Evolutionary conservation across 2,329 filamentous ascomycete genomes (phyloP).

Genomic region (Plenodomus biglobosus): DNA sequence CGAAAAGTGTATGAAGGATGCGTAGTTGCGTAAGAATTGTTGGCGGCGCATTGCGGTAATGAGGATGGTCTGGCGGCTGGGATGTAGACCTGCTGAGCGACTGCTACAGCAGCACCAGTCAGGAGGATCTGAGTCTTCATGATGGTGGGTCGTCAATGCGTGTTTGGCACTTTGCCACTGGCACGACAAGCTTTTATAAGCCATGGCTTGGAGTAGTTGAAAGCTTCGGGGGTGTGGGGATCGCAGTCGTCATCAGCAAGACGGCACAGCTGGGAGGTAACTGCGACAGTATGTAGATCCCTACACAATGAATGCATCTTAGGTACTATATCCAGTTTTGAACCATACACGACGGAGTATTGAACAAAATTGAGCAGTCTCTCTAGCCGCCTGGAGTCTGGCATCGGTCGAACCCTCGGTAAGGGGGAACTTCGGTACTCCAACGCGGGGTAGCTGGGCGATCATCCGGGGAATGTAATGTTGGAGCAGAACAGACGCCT

Average conservation of each 20-base stretch:
- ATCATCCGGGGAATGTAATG: neutral
- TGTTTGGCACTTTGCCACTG: neutral
- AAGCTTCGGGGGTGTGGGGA: neutral
- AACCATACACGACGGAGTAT: neutral
- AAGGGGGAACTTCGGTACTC: neutral
- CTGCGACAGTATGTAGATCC: too few relatives aligned
- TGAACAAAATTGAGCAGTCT: too few relatives aligned
- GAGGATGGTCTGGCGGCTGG: conserved; percentile 30
- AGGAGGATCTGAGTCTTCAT: conserved; percentile 21
- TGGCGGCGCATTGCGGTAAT: conserved; percentile 31
- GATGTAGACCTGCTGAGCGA: conserved; percentile 43
- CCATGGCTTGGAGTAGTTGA: neutral
- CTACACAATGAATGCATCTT: too few relatives aligned
- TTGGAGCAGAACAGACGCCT: neutral
- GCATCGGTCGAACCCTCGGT: neutral
- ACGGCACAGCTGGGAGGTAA: too few relatives aligned
- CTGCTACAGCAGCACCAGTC: conserved; percentile 7
- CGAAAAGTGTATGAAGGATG: conserved; percentile 35
- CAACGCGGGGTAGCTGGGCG: neutral
- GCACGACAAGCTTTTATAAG: neutral
- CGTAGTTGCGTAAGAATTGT: conserved; percentile 28
- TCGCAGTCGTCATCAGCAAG: neutral
- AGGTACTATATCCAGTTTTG: too few relatives aligned
- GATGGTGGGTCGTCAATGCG: neutral
- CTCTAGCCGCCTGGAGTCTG: neutral